phyloP scores from a whole-genome alignment of 2,329 filamentous ascomycete genomes.

The Fusarium fracticaudum region DNA sequence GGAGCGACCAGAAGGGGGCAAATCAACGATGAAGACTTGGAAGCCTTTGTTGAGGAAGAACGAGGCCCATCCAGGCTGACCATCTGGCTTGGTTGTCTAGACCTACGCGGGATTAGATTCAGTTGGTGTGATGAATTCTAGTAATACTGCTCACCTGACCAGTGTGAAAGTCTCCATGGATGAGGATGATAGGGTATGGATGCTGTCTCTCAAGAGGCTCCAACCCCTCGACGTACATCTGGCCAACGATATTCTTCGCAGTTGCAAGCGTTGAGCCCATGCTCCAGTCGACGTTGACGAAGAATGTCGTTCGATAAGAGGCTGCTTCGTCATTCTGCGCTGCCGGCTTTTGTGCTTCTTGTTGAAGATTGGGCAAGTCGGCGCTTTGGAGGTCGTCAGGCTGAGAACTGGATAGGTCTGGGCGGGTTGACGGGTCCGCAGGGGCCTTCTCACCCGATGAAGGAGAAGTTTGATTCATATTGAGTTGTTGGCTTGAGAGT shows the following conservation, averaged over 20 bases:
- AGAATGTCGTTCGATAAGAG: constrained; percentile 38
- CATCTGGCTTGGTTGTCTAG: constrained; percentile 59
- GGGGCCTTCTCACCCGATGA: neutral
- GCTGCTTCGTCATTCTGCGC: constrained; percentile 7
- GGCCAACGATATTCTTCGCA: constrained; percentile 35
- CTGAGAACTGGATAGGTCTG: neutral
- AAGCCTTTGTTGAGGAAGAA: constrained; percentile 55
- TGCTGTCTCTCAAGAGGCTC: constrained; percentile 34
- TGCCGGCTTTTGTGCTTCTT: neutral
- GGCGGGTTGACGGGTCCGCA: neutral
- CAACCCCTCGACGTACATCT: constrained; percentile 50
- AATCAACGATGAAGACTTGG: constrained; percentile 55
- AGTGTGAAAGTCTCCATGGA: constrained; percentile 51
- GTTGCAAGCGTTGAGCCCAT: constrained; percentile 14
- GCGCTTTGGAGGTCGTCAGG: neutral
- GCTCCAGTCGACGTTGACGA: constrained; percentile 39
- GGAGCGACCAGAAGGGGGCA: constrained; percentile 53
- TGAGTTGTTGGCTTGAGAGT: neutral
- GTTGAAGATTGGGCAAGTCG: neutral
- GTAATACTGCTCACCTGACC: constrained; percentile 41
- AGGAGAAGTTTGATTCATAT: neutral
- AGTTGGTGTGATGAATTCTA: accelerated
- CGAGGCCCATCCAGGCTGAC: constrained; percentile 56
- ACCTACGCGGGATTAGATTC: constrained; percentile 36
- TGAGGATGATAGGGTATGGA: constrained; percentile 44